Evolutionary conservation across 2,329 filamentous ascomycete species (phyloP).

Genomic region (Pleoardoris graminearum): DNA sequence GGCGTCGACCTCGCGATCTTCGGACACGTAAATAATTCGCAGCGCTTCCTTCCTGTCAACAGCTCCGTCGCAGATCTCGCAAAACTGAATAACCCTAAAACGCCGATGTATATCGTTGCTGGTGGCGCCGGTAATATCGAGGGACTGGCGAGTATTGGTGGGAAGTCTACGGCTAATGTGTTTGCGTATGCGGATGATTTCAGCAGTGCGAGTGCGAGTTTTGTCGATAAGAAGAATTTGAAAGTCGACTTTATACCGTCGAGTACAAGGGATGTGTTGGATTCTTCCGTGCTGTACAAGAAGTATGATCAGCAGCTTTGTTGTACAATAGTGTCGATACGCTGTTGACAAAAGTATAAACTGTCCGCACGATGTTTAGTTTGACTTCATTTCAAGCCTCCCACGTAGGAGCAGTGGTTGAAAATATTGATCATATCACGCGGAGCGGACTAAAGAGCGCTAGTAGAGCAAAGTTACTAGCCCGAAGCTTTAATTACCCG

Average conservation of each 20-base stretch:
- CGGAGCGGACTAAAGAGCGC: no score
- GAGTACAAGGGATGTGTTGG: constrained; percentile 41
- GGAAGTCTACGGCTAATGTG: constrained; percentile 49
- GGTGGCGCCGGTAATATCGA: constrained; percentile 63
- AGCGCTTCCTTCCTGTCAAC: constrained; percentile 53
- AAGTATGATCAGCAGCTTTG: constrained; percentile 1
- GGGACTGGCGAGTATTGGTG: constrained; percentile 51
- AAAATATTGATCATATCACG: no score
- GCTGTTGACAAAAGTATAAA: no score
- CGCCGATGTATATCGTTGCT: constrained; percentile 60
- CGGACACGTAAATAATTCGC: constrained; percentile 62
- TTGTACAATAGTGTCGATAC: constrained; percentile 1
- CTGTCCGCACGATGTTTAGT: no score
- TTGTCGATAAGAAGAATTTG: constrained; percentile 52
- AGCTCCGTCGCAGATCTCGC: constrained; percentile 44
- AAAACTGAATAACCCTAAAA: constrained; percentile 55
- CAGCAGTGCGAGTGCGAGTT: constrained; percentile 55
- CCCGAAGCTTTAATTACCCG: no score
- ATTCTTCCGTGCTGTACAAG: constrained; percentile 7
- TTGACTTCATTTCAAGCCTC: no score
- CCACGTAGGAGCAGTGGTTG: no score
- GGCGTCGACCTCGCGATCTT: constrained; percentile 62
- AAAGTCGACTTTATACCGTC: constrained; percentile 57
- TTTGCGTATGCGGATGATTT: constrained; percentile 59
- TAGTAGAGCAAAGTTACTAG: no score